Percentiles rank a stretch among this genome's conserved stretches.
phyloP scores from a whole-genome alignment of 345 rosid genomes.

The Brassica carinata region DNA sequence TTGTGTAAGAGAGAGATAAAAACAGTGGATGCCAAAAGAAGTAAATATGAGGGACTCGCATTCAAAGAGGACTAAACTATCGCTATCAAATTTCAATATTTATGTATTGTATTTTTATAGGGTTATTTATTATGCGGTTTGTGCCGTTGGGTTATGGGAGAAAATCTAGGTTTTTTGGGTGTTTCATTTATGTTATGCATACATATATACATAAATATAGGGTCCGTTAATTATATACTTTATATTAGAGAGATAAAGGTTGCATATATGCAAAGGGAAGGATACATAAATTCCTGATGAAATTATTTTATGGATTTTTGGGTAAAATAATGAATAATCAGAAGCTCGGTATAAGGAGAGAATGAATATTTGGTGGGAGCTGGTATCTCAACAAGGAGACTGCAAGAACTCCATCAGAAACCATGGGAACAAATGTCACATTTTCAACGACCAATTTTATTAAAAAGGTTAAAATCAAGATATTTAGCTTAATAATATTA shows the following conservation, averaged over 20 bases:
- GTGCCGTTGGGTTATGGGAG: constrained; percentile 42
- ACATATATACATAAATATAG: constrained; percentile 4
- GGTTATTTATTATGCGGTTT: constrained; percentile 37
- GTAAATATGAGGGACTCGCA: constrained; percentile 45
- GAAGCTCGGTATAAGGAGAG: constrained; percentile 16
- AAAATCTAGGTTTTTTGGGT: constrained; percentile 38
- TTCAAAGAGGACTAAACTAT: constrained; percentile 66
- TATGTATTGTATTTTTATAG: constrained; percentile 26
- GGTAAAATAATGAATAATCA: constrained; percentile 13
- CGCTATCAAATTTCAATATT: constrained; percentile 52
- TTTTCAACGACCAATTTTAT: neutral
- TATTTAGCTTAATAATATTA: neutral
- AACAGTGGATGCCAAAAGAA: constrained; percentile 38
- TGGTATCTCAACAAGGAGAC: too few relatives aligned
- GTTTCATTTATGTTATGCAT: constrained; percentile 24
- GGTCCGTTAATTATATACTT: constrained; percentile 14
- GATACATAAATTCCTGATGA: constrained; percentile 30
- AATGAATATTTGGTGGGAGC: neutral
- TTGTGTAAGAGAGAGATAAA: constrained; percentile 20
- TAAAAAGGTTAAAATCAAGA: neutral
- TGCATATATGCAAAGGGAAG: constrained; percentile 29
- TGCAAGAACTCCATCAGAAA: neutral
- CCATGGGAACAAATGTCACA: neutral
- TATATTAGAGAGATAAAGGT: constrained; percentile 18
- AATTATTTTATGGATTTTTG: constrained; percentile 10